Evolutionary conservation across 306 rosid genomes (phyloP), one percentile per base, ranked within the genome.

Genomic region (Prunus davidiana): DNA sequence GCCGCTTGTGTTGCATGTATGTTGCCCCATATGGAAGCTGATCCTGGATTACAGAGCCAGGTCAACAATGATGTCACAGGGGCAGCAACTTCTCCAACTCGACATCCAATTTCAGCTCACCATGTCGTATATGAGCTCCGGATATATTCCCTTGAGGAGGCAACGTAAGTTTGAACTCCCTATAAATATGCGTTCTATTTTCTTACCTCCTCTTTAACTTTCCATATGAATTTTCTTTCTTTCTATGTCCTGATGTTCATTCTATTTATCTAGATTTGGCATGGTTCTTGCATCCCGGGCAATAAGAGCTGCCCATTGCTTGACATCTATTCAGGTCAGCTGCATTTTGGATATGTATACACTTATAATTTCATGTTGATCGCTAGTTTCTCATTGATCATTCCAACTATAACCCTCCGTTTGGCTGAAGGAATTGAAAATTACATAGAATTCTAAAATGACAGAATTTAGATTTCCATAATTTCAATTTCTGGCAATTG

Each of bases 1-100:
- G 99, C 99, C 28, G 97, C 97, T 61, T 93, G 99, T 81, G 99
- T 96, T 81, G 99, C 98, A 72, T 96, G 99, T 74, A 82, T 89
- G 89, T 88, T 91, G 76, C 98, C 98, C 73, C 91, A 88, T 82
- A 47, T 88, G 76, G 99, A 96, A 82, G 88, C 91, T 79, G 99
- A 96, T 82, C 88, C 88, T 69, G 97, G 92, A 67, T 80, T 84
- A 57, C 98, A 88, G 78, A 78, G 87, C 80, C 93, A 83, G 74
- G 83, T 76, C 70, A 87, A 87, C 76, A 91, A 85, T 72, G 96
- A 91, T 49, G 66, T 88, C 25, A 69, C 81, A 28, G 97, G 93
- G 32, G 78, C 85, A 77, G 83, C 91, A 79, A 92, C 98, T 68
- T 96, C 99, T 24, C 99, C 99, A 51, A 96, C 99, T 13, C 86